Percentiles rank a stretch among this genome's conserved stretches.
These are phyloP conservation scores for Dendrobium nobile DNA, from an alignment of 106 monocot genomes.

Conservation along the genomic window DNA sequence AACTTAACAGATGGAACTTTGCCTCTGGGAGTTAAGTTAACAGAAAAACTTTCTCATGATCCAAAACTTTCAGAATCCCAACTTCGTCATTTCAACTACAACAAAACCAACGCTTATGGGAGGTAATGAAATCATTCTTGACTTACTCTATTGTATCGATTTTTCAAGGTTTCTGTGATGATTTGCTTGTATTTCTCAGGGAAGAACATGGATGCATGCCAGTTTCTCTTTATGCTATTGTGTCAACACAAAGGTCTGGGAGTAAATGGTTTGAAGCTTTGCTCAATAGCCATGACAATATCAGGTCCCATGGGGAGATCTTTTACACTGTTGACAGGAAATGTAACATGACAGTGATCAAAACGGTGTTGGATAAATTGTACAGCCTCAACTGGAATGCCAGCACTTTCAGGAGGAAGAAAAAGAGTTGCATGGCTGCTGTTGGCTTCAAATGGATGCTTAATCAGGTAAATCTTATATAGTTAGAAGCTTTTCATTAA, in stretches of 20 bases:
- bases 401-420: constrained; percentile 2
- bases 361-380: not conserved
- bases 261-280: constrained; percentile 8
- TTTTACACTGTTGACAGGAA: constrained; percentile 4
- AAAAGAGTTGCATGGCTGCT: constrained; percentile 14
- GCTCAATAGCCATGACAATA: constrained; percentile 8
- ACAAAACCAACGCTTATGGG: not conserved
- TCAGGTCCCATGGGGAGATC: constrained; percentile 9
- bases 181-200: not conserved
- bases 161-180: not conserved
- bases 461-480: constrained; percentile 7
- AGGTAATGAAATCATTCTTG: not conserved
- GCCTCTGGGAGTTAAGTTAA: not conserved
- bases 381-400: constrained; percentile 3
- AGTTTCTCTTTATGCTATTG: constrained; percentile 5
- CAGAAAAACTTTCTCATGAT: not conserved
- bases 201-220: not conserved
- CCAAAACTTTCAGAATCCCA: not conserved
- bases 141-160: not conserved
- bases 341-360: constrained; percentile 4
- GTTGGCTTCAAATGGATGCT: constrained; percentile 11
- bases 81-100: not conserved
- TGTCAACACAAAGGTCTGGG: constrained; percentile 11
- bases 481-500: not conserved
- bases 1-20: not conserved